Evolutionary conservation across 331 rosid genomes (phyloP), one percentile per base, ranked within the genome.

Genomic region (Quercus phellos): DNA sequence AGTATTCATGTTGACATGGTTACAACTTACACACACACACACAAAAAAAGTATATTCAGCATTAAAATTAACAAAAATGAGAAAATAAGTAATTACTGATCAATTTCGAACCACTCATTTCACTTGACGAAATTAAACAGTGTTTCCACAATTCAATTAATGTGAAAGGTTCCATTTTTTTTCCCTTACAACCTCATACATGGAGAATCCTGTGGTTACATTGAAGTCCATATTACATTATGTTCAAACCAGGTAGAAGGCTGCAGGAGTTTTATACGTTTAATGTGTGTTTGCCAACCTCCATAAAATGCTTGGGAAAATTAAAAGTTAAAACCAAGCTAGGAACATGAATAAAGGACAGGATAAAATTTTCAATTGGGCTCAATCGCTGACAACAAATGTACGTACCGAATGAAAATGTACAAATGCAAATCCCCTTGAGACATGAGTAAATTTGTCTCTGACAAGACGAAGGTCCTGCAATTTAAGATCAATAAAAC

Each of bases 361-460:
- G 69, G 66, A 29, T 7, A 38, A 81, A 38, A 19, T 12, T 59
- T 51, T 29, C 55, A 78, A 76, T 29, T 27, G 6, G 50, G 73
- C 73, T 54, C 68, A 59, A 71, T 51, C 70, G 56, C 66, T 70
- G 42, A 79, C 63, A 51, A 78, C 68, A 42, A 43, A 55, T 35
- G 70, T 51, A 66, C 97, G 58, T 85, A 94, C 99, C 89, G 99
- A 92, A 84, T 92, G 90, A 73, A 94, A 94, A 83, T 94, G 99
- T 38, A 92, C 98, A 86, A 94, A 94, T n/a, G 99, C 98, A 86
- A 94, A 94, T 46, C 99, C 99, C 86, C 99, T 87, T 46, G 99
- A 94, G 83, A 92, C 98, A 80, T 94, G 98, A 76, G 99, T 94
- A 79, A 92, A 94, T 84, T 92, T 94, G 90, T 94, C 99, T 86